phyloP scores from a whole-genome alignment of 2,329 filamentous ascomycete species.

The Fusarium praegraminearum region DNA sequence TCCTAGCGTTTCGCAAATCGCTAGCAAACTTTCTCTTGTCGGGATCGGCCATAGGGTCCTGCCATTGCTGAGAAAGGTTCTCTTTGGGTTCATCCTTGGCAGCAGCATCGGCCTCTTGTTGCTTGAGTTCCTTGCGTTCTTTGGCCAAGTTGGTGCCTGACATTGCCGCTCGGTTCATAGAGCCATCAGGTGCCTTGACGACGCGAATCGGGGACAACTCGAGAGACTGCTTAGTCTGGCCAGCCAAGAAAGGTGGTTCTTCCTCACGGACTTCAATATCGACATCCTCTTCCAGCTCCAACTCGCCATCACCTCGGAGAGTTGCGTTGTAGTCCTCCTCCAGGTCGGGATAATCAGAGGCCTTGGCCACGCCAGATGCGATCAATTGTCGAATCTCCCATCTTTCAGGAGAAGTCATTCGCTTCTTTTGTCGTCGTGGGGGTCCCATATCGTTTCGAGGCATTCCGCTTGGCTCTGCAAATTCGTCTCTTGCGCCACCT shows the following conservation, averaged over 20 bases:
- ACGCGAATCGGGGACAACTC: constrained; percentile 96
- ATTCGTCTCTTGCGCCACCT: constrained; percentile 69
- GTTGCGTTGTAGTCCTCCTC: constrained; percentile 94
- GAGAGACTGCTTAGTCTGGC: constrained; percentile 95
- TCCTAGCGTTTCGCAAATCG: constrained; percentile 79
- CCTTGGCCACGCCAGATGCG: constrained; percentile 92
- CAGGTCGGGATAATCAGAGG: constrained; percentile 92
- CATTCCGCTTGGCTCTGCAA: constrained; percentile 59
- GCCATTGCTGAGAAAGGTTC: constrained; percentile 91
- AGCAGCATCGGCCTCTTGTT: constrained; percentile 85
- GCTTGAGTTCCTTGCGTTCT: constrained; percentile 87
- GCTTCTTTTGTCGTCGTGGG: constrained; percentile 78
- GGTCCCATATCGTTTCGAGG: constrained; percentile 56
- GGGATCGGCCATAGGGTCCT: constrained; percentile 92
- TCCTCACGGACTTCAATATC: constrained; percentile 98
- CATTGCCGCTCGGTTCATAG: constrained; percentile 96
- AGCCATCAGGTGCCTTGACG: constrained; percentile 98
- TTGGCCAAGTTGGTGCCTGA: constrained; percentile 88
- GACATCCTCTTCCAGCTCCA: constrained; percentile 95
- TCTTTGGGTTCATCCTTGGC: constrained; percentile 81
- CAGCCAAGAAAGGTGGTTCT: constrained; percentile 93
- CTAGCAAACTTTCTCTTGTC: constrained; percentile 90
- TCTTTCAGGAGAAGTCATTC: constrained; percentile 94
- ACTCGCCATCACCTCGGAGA: constrained; percentile 83
- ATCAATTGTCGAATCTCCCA: constrained; percentile 99